Base-by-base conservation (phyloP, 192 early-diverging fungal genomes). In the Dispira parvispora region DNA sequence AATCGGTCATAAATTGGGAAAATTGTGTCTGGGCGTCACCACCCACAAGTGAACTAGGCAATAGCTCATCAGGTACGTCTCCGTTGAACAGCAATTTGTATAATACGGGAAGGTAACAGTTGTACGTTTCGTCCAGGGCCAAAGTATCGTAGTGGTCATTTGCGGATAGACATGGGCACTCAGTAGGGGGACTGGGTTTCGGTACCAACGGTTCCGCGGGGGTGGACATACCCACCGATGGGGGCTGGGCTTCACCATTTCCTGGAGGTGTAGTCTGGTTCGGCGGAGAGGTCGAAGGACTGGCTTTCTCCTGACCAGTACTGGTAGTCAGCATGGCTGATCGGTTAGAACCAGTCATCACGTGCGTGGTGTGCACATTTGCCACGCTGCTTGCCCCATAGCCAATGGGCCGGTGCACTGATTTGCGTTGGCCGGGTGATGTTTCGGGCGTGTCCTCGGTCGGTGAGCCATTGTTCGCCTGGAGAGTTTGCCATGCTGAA, bases 311-410 rank as follows among this genome's bases (percentile, higher is more conserved):
- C 32, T 38, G 32, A 38, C 32, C 32, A 18, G 50, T 26, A 11
- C 50, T 26, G n/a, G 58, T 45, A 14, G 28, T 45, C n/a, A 61
- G 58, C 58, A 61, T 61, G 2, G 58, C 58, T n/a, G 58, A 61
- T 11, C 58, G 58, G 58, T 61, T 44, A 0, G 58, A 61, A 14
- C 42, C n/a, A 20, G 58, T 61, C 38, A 61, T 14, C 6, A 61
- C 58, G 16, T 25, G 58, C 12, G 58, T 61, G 58, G 58, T 43
- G 43, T 61, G 42, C n/a, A 61, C 58, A 44, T 61, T 61, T 16
- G 58, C 16, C 58, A 38, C 32, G 28, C n/a, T 43, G 43, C 58
- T 61, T 8, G 43, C 43, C 20, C 58, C 58, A 45, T 25, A 20
- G 9, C 58, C 58, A 3, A 61, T 55, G 23, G 25, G 53, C 25